Evolutionary conservation across 345 rosid genomes (phyloP).

Genomic region (Murraya koenigii): DNA sequence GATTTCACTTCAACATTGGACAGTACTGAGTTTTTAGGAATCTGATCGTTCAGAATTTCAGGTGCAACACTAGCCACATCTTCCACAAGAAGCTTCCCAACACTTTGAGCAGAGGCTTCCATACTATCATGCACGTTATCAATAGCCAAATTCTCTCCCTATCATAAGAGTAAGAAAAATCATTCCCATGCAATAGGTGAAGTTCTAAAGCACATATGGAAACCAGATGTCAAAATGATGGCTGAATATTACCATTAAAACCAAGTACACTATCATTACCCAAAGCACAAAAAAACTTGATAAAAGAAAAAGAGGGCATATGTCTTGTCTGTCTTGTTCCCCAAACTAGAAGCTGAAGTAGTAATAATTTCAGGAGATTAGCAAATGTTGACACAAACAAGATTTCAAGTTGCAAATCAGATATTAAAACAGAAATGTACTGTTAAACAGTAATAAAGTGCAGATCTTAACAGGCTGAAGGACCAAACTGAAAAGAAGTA

Average conservation of each 20-base stretch:
- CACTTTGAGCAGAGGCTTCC: conserved; percentile 35
- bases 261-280: background rate
- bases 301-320: background rate
- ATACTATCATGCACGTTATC: conserved; percentile 31
- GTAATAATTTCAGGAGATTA: background rate
- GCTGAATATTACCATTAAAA: background rate
- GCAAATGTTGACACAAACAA: background rate
- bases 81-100: conserved; percentile 33
- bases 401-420: background rate
- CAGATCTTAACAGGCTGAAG: background rate
- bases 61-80: conserved; percentile 21
- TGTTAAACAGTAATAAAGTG: background rate
- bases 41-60: conserved; percentile 34
- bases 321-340: background rate
- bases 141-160: conserved; percentile 39
- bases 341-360: background rate
- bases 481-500: background rate
- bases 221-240: background rate
- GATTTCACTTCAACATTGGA: conserved; percentile 32
- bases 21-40: conserved; percentile 31
- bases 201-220: background rate
- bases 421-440: background rate
- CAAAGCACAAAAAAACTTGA: background rate
- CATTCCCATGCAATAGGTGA: conserved; percentile 1
- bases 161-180: conserved; percentile 19